These are phyloP conservation scores for Nakazawaea molendinolei DNA, from an alignment of 805 yeast genomes.

Conservation along the genomic window DNA sequence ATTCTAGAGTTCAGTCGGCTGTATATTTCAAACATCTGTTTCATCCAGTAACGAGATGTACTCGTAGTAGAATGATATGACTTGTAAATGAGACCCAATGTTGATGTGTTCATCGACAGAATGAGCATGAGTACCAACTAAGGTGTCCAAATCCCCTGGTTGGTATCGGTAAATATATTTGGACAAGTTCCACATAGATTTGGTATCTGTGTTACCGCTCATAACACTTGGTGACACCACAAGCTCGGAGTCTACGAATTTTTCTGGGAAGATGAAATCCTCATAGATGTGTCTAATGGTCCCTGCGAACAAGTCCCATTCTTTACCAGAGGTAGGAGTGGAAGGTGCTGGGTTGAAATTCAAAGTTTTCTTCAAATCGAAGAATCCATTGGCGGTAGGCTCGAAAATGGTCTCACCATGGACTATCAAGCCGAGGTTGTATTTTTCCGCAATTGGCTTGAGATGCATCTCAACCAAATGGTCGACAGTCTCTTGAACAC, in stretches of 20 bases:
- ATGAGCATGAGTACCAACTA: constrained; percentile 37
- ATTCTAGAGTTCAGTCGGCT: no score
- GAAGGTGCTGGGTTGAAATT: constrained; percentile 34
- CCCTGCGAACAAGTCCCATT: constrained; percentile 41
- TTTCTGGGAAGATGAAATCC: constrained; percentile 34
- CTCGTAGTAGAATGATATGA: constrained; percentile 48
- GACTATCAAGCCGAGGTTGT: constrained; percentile 38
- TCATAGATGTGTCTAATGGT: constrained; percentile 50
- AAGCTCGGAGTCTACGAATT: constrained; percentile 13
- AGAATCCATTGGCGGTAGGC: constrained; percentile 12
- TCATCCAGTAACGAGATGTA: constrained; percentile 34
- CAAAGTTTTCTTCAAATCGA: constrained; percentile 14
- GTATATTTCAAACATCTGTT: no score
- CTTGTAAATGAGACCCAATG: constrained; percentile 52
- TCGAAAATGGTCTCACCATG: constrained; percentile 16
- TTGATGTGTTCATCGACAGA: constrained; percentile 57
- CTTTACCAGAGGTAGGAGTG: constrained; percentile 27
- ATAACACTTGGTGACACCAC: constrained; percentile 41
- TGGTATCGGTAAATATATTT: constrained; percentile 49
- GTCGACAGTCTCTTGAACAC: constrained; percentile 34
- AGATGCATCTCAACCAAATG: constrained; percentile 28
- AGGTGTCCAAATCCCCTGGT: constrained; percentile 34
- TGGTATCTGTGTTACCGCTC: constrained; percentile 60
- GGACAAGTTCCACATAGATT: constrained; percentile 50
- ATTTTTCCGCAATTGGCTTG: constrained; percentile 34